Base-by-base conservation (phyloP, 176 grass and related monocot genomes). In the Microstegium vimineum region DNA sequence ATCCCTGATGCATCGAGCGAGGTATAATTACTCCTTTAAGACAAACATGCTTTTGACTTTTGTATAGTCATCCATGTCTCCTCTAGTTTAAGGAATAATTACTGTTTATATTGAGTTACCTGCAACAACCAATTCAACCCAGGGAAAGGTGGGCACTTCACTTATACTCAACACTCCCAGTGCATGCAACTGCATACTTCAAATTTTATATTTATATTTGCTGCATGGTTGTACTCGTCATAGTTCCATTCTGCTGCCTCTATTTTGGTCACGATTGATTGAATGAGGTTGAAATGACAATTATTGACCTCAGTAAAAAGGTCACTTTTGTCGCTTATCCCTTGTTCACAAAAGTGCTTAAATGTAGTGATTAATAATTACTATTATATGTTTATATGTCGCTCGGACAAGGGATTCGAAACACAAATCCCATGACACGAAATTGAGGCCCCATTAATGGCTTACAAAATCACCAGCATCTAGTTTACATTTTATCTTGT, bases 1-100 rank as follows among this genome's bases (percentile, higher is more conserved):
- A 88, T 95, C 88, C 77, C 74, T 71, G 90, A 78, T 87, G 95
- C 93, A 78, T 74, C 72, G 33, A 79, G 62, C 6, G 86, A 95
- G 90, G 95, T 98, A 91, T 63, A 66, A 81, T 75, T 69, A 74
- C 87, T 62, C 71, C 80, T 62, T 37, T 67, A 11, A 37, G 37
- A 37, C 35, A 74, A 45, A 27, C 22, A 41, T 47, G 69, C 23
- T 80, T 70, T 26, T 23, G 40, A 43, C 20, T 62, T 69, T 64
- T 81, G 22, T 59, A 43, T 5, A 32, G 31, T 83, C 16, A 78
- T 57, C 16, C 27, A 73, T 66, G 57, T 25, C 3, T 60, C 9
- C 46, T 82, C 25, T 75, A 79, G 3, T 62, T 75, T 73, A 47
- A 49, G n/a, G 34, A 47, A 35, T 70, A 77, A 26, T 46, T 12